phyloP scores from a whole-genome alignment of 148 eudicot species.

The Talinum fruticosum region DNA sequence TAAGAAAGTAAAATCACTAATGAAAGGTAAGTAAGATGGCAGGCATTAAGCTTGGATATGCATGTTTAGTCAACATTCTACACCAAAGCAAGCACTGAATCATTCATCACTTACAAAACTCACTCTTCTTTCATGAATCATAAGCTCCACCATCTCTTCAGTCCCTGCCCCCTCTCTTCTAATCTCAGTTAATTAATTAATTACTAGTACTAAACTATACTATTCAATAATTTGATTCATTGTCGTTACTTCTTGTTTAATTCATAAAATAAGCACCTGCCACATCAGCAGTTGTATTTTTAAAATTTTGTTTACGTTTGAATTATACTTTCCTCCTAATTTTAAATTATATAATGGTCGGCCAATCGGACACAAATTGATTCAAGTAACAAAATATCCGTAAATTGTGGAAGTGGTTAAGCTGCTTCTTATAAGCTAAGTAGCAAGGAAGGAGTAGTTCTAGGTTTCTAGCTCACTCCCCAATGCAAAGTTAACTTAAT shows the following conservation, averaged over 20 bases:
- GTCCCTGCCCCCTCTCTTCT: slow-evolving; percentile 6
- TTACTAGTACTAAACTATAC: background rate
- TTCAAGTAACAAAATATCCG: background rate
- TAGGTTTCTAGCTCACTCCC: background rate
- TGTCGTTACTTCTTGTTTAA: background rate
- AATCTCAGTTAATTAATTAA: background rate
- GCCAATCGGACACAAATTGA: slow-evolving; percentile 18
- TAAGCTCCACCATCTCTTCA: background rate
- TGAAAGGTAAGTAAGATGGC: background rate
- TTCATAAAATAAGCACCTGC: slow-evolving; percentile 7
- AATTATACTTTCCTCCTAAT: background rate
- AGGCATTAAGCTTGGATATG: no score
- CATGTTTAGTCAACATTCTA: slow-evolving; percentile 21
- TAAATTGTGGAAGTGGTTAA: slow-evolving; percentile 35
- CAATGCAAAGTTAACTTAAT: slow-evolving; percentile 23
- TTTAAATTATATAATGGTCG: background rate
- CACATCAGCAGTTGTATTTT: background rate
- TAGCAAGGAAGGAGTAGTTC: slow-evolving; percentile 11
- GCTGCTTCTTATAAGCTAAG: slow-evolving; percentile 17
- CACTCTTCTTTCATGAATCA: slow-evolving; percentile 3
- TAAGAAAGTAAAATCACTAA: background rate
- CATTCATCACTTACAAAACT: background rate
- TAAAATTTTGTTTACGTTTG: background rate
- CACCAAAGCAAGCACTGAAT: slow-evolving; percentile 27
- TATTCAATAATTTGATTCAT: background rate